Percentiles rank a stretch among this genome's conserved stretches.
These are phyloP conservation scores for Cordyceps cateniannulata DNA, from an alignment of 2,329 filamentous ascomycete species.

Conservation along the genomic window DNA sequence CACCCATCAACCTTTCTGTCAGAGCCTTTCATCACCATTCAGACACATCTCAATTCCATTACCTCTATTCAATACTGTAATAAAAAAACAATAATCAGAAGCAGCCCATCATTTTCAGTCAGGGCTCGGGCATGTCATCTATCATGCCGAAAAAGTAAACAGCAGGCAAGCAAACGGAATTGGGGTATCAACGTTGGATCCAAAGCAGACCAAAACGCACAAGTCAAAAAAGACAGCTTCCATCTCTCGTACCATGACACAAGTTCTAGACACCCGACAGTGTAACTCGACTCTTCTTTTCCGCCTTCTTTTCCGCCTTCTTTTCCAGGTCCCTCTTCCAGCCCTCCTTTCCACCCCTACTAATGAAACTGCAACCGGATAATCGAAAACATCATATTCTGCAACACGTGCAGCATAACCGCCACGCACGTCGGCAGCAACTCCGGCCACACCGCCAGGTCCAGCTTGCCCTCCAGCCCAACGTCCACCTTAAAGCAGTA, in stretches of 20 bases:
- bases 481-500: slow-evolving; percentile 56
- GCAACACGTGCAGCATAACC: slow-evolving; percentile 61
- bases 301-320: neutral
- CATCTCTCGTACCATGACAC: neutral
- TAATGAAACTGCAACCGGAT: slow-evolving; percentile 54
- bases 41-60: neutral
- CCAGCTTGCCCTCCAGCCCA: slow-evolving; percentile 56
- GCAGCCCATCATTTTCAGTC: neutral
- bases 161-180: neutral
- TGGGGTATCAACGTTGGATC: slow-evolving; percentile 1
- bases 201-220: neutral
- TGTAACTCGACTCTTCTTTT: neutral
- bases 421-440: slow-evolving; percentile 59
- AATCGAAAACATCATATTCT: slow-evolving; percentile 68
- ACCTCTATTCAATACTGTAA: slow-evolving; percentile 2
- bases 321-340: neutral
- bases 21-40: neutral
- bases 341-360: neutral
- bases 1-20: no score
- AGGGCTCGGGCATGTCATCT: neutral
- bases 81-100: neutral
- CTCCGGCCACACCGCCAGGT: slow-evolving; percentile 61
- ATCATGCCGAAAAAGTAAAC: neutral
- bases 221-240: neutral
- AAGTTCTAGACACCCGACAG: neutral